Evolutionary conservation across 2,329 filamentous ascomycete genomes (phyloP).

Genomic region (Paraconiothyrium brasiliense): DNA sequence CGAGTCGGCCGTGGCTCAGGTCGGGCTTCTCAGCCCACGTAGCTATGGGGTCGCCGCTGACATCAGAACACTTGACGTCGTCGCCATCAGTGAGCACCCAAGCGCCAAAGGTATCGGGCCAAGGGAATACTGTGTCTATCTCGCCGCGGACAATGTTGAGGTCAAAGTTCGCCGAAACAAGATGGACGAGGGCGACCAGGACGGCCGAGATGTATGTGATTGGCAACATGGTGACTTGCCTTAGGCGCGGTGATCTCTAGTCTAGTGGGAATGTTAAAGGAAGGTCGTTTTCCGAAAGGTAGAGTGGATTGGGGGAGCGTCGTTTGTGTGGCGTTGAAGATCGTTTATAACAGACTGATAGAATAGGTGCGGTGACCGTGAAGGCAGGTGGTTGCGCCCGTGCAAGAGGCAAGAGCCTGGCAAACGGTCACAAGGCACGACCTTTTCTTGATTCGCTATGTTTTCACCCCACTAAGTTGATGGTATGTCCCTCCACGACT

Average conservation of each 20-base stretch:
- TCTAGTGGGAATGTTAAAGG: no score
- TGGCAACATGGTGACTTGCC: background rate
- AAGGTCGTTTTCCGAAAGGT: no score
- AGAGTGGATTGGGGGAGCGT: background rate
- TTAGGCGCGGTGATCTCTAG: background rate
- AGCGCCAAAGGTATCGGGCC: background rate
- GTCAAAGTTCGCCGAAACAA: conserved; percentile 2
- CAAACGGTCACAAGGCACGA: background rate
- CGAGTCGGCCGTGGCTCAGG: conserved; percentile 1
- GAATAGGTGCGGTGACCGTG: no score
- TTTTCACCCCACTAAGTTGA: no score
- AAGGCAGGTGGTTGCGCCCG: background rate
- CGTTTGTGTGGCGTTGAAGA: no score
- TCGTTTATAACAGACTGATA: no score
- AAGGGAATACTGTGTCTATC: background rate
- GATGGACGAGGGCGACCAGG: background rate
- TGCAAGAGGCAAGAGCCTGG: background rate
- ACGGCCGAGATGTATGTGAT: background rate
- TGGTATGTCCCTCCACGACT: no score
- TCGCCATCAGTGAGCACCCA: background rate
- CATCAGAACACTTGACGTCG: background rate
- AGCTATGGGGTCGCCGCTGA: background rate
- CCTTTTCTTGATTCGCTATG: background rate
- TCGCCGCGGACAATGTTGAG: background rate
- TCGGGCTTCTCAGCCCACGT: background rate